Evolutionary conservation across 164 flowering plant species (phyloP).

Genomic region (Kalanchoe fedtschenkoi): DNA sequence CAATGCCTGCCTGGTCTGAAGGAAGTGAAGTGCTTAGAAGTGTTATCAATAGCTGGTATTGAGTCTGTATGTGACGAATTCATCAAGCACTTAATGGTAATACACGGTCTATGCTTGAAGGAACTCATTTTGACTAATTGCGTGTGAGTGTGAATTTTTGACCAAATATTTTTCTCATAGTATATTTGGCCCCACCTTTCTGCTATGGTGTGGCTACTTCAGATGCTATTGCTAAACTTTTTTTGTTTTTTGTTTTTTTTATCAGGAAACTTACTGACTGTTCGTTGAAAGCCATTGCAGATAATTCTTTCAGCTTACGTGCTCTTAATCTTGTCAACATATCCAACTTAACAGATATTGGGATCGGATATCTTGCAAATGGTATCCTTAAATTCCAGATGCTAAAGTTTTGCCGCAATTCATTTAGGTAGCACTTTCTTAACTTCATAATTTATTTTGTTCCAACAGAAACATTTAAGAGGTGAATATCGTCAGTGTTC

Average conservation of each 20-base stretch:
- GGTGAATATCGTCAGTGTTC: background rate
- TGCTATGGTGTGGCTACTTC: background rate
- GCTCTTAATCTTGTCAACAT: conserved; percentile 50
- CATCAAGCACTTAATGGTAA: conserved; percentile 26
- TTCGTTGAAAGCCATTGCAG: conserved; percentile 50
- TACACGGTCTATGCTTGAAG: conserved; percentile 46
- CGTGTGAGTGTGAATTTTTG: conserved; percentile 27
- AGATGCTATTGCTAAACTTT: background rate
- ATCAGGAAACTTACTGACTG: conserved; percentile 73
- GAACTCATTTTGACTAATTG: conserved; percentile 63
- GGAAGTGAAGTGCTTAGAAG: conserved; percentile 50
- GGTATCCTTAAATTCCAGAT: conserved; percentile 48
- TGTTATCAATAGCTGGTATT: conserved; percentile 51
- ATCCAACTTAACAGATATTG: conserved; percentile 57
- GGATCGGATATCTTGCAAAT: conserved; percentile 58
- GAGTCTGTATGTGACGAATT: conserved; percentile 52
- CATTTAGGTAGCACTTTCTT: conserved; percentile 51
- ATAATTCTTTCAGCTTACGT: conserved; percentile 41
- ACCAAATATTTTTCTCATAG: background rate
- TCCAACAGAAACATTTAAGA: background rate
- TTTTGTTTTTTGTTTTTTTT: conserved; percentile 11
- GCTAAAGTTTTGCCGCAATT: conserved; percentile 44
- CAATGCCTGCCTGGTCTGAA: conserved; percentile 48
- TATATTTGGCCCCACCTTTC: background rate
- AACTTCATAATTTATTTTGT: background rate